Conservation (phyloP, 2,329 filamentous ascomycete species). For the Trichoderma aggressivum region DNA sequence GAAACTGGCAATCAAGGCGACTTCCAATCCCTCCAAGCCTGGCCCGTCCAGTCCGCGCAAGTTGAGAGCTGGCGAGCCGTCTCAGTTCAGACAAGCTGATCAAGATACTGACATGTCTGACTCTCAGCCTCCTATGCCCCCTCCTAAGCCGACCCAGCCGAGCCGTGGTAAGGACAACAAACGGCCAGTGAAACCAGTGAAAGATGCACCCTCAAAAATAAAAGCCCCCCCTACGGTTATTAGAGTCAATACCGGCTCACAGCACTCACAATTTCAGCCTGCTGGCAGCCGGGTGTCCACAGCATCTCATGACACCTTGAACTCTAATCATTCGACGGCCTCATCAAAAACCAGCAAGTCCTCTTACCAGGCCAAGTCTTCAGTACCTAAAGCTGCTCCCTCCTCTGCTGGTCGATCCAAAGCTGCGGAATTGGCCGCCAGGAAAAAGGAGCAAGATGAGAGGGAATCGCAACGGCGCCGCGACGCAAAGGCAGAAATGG, state of each 20-base stretch:
- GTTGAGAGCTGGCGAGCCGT: conserved; percentile 36
- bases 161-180: conserved; percentile 52
- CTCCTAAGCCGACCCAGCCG: conserved; percentile 51
- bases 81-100: conserved; percentile 31
- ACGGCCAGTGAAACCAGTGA: conserved; percentile 60
- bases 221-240: conserved; percentile 69
- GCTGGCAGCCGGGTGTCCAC: conserved; percentile 51
- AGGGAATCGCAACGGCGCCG: conserved; percentile 73
- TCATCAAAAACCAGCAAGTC: conserved; percentile 64
- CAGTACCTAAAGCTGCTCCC: conserved; percentile 50
- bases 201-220: conserved; percentile 54
- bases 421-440: conserved; percentile 70
- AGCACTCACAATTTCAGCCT: conserved; percentile 57
- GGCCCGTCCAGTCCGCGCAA: conserved; percentile 49
- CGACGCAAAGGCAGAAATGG: conserved; percentile 76
- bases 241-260: conserved; percentile 64
- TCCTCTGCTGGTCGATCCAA: conserved; percentile 65
- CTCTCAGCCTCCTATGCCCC: conserved; percentile 53
- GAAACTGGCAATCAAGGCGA: conserved; percentile 37
- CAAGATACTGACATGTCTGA: conserved; percentile 56
- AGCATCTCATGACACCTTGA: conserved; percentile 47
- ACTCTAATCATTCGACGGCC: conserved; percentile 33
- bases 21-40: conserved; percentile 43
- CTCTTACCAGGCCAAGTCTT: conserved; percentile 58
- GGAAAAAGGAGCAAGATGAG: conserved; percentile 83